Evolutionary conservation across 805 yeast genomes (phyloP).

Genomic region (Kluyveromyces siamensis): DNA sequence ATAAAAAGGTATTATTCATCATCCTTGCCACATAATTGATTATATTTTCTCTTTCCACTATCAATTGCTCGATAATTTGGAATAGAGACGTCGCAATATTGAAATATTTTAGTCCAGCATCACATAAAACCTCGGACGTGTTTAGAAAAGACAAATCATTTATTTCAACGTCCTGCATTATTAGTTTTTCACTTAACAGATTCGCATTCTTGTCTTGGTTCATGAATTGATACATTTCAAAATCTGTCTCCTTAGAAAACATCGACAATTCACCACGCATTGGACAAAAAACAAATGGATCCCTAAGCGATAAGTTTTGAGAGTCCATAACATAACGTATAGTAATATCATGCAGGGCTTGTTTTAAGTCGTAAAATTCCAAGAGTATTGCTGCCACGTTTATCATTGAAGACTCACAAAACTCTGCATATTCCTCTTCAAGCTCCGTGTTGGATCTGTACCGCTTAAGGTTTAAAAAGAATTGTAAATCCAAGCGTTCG

Average conservation of each 20-base stretch:
- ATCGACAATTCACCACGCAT: constrained; percentile 43
- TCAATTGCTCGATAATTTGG: constrained; percentile 43
- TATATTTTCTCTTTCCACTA: constrained; percentile 62
- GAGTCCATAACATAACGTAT: constrained; percentile 54
- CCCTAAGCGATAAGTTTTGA: constrained; percentile 60
- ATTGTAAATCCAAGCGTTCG: constrained; percentile 25
- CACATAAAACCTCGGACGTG: constrained; percentile 22
- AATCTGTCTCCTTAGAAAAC: neutral
- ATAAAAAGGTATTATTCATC: constrained; percentile 64
- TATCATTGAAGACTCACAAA: constrained; percentile 23
- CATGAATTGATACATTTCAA: constrained; percentile 1
- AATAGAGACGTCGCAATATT: constrained; percentile 30
- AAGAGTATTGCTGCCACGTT: constrained; percentile 30
- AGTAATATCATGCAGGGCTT: constrained; percentile 54
- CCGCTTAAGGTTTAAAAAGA: constrained; percentile 22
- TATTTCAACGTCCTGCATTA: constrained; percentile 36
- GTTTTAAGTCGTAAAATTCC: constrained; percentile 72
- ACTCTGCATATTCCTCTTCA: constrained; percentile 25
- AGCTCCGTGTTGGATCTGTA: constrained; percentile 11
- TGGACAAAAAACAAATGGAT: constrained; percentile 65
- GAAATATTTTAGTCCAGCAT: constrained; percentile 27
- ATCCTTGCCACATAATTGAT: constrained; percentile 67
- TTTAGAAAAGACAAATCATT: constrained; percentile 30
- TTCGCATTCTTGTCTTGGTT: constrained; percentile 42
- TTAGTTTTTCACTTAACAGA: constrained; percentile 38